Conservation (phyloP, 768 basidiomycete genomes). For the Tubosaeta sp. region DNA sequence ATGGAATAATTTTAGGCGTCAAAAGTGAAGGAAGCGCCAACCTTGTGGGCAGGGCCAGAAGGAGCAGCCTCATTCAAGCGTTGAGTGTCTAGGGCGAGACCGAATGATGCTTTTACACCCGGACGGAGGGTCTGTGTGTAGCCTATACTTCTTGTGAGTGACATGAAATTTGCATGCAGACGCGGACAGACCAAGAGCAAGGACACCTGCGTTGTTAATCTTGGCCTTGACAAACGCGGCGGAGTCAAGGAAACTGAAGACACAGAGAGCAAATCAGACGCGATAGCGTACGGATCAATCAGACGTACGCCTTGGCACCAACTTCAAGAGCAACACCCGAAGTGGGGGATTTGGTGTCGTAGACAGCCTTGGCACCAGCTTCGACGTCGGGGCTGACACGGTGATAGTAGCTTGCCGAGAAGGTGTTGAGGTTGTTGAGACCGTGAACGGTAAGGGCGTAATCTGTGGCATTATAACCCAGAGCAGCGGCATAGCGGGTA, state of each 20-base stretch:
- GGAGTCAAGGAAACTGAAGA: conserved; percentile 68
- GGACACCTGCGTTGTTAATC: conserved; percentile 94
- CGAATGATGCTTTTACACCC: conserved; percentile 89
- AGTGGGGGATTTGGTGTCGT: conserved; percentile 88
- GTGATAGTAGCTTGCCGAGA: conserved; percentile 98
- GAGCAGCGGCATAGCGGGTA: conserved; percentile 85
- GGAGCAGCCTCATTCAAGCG: conserved; percentile 72
- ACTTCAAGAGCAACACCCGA: conserved; percentile 89
- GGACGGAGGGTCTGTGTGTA: conserved; percentile 94
- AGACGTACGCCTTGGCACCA: conserved; percentile 85
- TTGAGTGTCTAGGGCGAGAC: conserved; percentile 93
- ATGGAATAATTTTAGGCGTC: conserved; percentile 49
- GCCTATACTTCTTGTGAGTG: conserved; percentile 38
- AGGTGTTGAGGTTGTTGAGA: conserved; percentile 90
- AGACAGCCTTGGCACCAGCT: conserved; percentile 94
- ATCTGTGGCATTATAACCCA: conserved; percentile 95
- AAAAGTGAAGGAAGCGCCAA: conserved; percentile 72
- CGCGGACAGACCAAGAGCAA: conserved; percentile 61
- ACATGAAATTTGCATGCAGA: not conserved
- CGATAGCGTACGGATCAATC: not conserved
- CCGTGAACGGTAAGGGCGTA: conserved; percentile 94
- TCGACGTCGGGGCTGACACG: conserved; percentile 87
- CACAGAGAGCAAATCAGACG: not conserved
- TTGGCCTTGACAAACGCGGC: conserved; percentile 96
- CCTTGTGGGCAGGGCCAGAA: conserved; percentile 74